Evolutionary conservation across 1,139 yeast genomes (phyloP).

Genomic region (Suhomyces ambrosiae): DNA sequence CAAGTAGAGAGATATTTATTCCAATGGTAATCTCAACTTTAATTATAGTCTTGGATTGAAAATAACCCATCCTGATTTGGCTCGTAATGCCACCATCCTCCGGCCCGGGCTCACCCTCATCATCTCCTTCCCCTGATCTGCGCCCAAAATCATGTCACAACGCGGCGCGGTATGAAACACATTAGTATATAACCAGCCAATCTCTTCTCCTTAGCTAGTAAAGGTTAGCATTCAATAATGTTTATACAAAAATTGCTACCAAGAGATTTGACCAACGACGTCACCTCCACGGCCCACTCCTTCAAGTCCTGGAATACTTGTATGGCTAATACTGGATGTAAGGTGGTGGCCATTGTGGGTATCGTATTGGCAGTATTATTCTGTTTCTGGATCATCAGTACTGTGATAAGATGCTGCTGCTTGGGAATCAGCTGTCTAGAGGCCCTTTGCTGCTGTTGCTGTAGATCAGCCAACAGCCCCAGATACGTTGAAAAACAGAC

Average conservation of each 20-base stretch:
- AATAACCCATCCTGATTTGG: too few relatives aligned
- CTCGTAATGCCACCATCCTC: too few relatives aligned
- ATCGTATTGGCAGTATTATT: constrained; percentile 58
- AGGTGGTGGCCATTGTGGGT: constrained; percentile 75
- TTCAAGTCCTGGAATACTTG: constrained; percentile 76
- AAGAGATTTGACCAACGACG: constrained; percentile 19
- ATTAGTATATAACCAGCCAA: neutral
- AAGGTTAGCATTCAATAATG: constrained; percentile 11
- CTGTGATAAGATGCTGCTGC: constrained; percentile 47
- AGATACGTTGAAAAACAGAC: constrained; percentile 21
- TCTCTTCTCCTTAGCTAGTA: neutral
- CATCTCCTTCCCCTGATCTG: constrained; percentile 2
- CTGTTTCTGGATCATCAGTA: constrained; percentile 44
- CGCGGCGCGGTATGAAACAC: constrained; percentile 3
- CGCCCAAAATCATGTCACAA: neutral
- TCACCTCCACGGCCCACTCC: constrained; percentile 52
- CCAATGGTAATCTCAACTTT: neutral
- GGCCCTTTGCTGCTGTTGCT: constrained; percentile 52
- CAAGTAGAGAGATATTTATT: neutral
- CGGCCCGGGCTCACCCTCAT: too few relatives aligned
- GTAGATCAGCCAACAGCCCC: constrained; percentile 29
- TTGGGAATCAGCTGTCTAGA: constrained; percentile 47
- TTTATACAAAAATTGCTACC: constrained; percentile 6
- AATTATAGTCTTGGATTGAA: neutral
- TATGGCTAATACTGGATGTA: constrained; percentile 75